Evolutionary conservation across 169 alveolate species (phyloP), one percentile per base, ranked within the genome.

Genomic region (Babesia caballi): DNA sequence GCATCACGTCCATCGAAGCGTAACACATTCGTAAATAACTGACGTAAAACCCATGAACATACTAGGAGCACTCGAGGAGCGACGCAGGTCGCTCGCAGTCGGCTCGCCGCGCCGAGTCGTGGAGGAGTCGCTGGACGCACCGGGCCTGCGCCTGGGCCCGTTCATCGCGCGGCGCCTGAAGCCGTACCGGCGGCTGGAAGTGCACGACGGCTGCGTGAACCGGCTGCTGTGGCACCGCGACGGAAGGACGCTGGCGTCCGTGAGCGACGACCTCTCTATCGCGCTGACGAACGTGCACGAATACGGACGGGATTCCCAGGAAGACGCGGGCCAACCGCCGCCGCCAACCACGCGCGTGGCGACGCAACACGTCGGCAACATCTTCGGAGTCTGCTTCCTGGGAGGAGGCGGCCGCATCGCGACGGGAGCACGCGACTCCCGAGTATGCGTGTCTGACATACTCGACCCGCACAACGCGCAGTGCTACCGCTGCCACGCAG

Each of bases 151-250:
- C 44, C 23, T 49, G 30, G 73, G 41, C 23, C n/a, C 73, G 19
- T 44, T 46, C 19, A 21, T 46, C 41, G 73, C 73, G 17, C 11
- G 60, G 46, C 44, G 28, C 47, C 72, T 56, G 28, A 52, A 52
- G 42, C 40, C n/a, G 5, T 71, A 63, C 53, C 3, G 50, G 15
- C 51, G 61, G 21, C 47, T 54, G 19, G 49, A 42, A 53, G 91
- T 85, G 7, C 91, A 85, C 41, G 32, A 28, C 4, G 84, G 84
- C 30, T 71, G 83, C 42, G 91, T 85, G 5, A 85, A 85, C 49
- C 76, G 91, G 27, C 70, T 85, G 35, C 49, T 66, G 28, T 85
- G 91, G 91, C 83, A 85, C 65, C 75, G 46, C 2, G 67, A 71
- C 27, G 85, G 82, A 11, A 21, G 63, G 21, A 53, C 70, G 42